A percentile compares a stretch with the other conserved stretches of the same genome.
Conservation (phyloP, 139 green algal species). For the Dunaliella primolecta region DNA sequence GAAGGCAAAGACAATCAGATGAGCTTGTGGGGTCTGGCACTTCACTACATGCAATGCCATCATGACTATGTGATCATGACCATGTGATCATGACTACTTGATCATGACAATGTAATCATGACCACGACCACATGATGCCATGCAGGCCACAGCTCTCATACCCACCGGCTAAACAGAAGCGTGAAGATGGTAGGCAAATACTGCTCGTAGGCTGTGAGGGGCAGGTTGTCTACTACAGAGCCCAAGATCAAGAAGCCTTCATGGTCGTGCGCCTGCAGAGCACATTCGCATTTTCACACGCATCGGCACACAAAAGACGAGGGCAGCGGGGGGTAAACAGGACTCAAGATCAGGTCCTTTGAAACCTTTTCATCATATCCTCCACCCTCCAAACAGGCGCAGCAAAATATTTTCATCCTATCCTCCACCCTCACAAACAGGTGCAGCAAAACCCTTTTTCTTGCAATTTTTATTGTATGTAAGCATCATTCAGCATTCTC, state of each 20-base stretch:
- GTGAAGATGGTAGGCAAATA: conserved; percentile 70
- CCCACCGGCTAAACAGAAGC: conserved; percentile 59
- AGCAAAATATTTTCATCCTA: no score
- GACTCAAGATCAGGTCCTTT: neutral
- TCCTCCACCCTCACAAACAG: neutral
- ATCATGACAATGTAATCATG: no score
- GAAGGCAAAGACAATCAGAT: no score
- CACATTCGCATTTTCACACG: conserved; percentile 37
- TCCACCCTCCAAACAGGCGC: no score
- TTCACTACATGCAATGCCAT: no score
- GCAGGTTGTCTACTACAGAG: conserved; percentile 70
- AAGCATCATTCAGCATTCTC: neutral
- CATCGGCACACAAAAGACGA: neutral
- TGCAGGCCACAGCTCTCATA: no score
- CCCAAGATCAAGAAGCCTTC: conserved; percentile 90
- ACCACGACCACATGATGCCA: no score
- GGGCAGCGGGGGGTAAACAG: neutral
- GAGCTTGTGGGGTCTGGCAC: no score
- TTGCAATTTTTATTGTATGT: neutral
- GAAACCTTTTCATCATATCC: no score
- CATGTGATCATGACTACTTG: no score
- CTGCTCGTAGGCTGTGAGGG: conserved; percentile 39
- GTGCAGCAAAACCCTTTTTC: neutral
- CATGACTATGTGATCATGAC: no score
- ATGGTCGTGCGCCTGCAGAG: conserved; percentile 77